phyloP scores from a whole-genome alignment of 2,329 filamentous ascomycete genomes.

The Trichoderma arundinaceum region DNA sequence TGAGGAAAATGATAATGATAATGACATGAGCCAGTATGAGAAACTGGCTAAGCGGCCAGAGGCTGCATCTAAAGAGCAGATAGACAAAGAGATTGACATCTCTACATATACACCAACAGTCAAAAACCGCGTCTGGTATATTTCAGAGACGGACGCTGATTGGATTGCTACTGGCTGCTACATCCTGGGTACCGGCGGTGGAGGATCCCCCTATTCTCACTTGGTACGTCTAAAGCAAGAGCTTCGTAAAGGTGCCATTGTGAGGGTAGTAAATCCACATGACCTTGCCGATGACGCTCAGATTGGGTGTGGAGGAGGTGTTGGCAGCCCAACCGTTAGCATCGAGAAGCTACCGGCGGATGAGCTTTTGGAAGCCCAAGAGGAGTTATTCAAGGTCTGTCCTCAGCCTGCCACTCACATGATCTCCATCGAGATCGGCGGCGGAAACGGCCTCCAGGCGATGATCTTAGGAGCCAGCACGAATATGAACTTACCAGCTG shows the following conservation, averaged over 20 bases:
- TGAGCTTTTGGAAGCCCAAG: conserved; percentile 58
- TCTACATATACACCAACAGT: conserved; percentile 56
- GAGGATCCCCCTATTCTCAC: conserved; percentile 59
- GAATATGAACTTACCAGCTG: conserved; percentile 57
- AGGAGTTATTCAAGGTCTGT: conserved; percentile 59
- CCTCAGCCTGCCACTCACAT: conserved; percentile 58
- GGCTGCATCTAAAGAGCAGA: conserved; percentile 9
- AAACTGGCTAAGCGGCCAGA: conserved; percentile 29
- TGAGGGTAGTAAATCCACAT: conserved; percentile 57
- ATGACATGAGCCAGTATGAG: conserved; percentile 37
- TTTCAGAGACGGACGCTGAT: conserved; percentile 62
- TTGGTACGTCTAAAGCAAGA: conserved; percentile 59
- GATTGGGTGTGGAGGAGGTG: conserved; percentile 62
- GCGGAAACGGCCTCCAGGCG: conserved; percentile 66
- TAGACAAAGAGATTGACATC: conserved; percentile 43
- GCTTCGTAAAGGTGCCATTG: conserved; percentile 55
- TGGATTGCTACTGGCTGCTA: conserved; percentile 66
- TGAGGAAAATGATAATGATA: conserved; percentile 1
- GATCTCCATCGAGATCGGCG: conserved; percentile 70
- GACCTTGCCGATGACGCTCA: conserved; percentile 57
- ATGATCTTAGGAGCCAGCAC: conserved; percentile 61
- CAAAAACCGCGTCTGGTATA: conserved; percentile 58
- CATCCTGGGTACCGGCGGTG: conserved; percentile 66
- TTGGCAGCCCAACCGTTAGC: conserved; percentile 64
- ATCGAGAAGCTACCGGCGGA: conserved; percentile 65